Evolutionary conservation across 208 protist species (phyloP), one percentile per base, ranked within the genome.

Genomic region (Crithidia thermophila): DNA sequence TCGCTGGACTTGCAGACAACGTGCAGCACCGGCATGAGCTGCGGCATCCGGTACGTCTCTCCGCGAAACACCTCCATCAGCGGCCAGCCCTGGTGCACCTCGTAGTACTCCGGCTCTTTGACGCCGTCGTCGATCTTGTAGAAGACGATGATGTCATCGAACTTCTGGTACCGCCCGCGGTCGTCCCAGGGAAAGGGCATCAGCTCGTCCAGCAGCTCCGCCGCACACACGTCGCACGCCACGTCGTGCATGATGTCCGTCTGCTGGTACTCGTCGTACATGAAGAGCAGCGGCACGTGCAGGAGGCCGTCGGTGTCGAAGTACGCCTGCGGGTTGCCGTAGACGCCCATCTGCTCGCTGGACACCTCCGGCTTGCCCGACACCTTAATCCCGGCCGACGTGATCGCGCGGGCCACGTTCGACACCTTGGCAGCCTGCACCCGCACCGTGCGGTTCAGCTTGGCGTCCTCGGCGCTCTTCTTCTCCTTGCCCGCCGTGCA

Each of bases 181-280:
- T 83, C 79, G 61, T 95, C 90, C 88, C 90, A 95, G 14, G 90
- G 90, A 55, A 95, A 95, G 4, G 90, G 90, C 75, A 95, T 85
- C 34, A 95, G 56, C 57, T 95, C 85, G 8, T 82, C 84, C 21
- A 95, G 58, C 23, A 93, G 52, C 45, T 95, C 87, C 37, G 59
- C 66, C 11, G 72, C 74, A 25, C 76, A 86, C 7, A 81, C 67
- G 53, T 96, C 91, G 50, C 86, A 93, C 18, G 77, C 58, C 14
- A 98, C 94, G 56, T 97, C 91, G 45, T 96, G 82, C 75, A 97
- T 88, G 56, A 96, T 96, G 72, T 98, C 96, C 4, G 87, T 94
- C 67, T 97, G 90, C 49, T 84, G 72, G 72, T 94, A 94, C 73
- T 98, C 93, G 60, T 97, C 92, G 76, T 98, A 98, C 69, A 98